These are phyloP conservation scores for Millerozyma miso DNA, from an alignment of 805 yeast species.

Conservation along the genomic window DNA sequence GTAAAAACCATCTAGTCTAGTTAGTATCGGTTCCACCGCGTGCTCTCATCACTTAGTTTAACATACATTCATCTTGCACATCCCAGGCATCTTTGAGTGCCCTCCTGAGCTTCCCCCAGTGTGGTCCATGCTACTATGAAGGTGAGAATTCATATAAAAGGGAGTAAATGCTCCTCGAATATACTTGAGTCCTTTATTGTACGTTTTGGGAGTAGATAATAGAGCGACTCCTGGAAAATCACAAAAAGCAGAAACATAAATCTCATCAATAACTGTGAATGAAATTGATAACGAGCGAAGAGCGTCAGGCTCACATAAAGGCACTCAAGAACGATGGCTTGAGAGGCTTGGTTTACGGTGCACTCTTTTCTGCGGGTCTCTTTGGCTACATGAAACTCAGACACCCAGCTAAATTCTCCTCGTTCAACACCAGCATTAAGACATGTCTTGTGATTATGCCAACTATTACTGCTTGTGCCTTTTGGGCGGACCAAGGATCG, in stretches of 20 bases:
- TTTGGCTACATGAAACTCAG: conserved; percentile 28
- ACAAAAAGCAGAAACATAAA: not conserved
- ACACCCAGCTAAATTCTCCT: conserved; percentile 29
- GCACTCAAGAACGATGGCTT: conserved; percentile 33
- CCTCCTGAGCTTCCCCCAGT: conserved; percentile 12
- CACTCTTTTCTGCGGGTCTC: conserved; percentile 26
- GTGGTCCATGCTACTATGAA: conserved; percentile 12
- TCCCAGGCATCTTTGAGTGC: conserved; percentile 12
- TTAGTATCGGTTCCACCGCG: no score
- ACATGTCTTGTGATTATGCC: conserved; percentile 38
- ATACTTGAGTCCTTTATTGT: not conserved
- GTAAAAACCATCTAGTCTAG: conserved; percentile 59
- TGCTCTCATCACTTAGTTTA: no score
- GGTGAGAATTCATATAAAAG: not conserved
- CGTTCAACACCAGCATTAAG: conserved; percentile 36
- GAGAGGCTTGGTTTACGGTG: conserved; percentile 37
- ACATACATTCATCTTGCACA: conserved; percentile 53
- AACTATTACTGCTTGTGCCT: conserved; percentile 33
- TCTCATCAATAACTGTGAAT: conserved; percentile 11
- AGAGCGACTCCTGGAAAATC: not conserved
- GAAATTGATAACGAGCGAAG: conserved; percentile 36
- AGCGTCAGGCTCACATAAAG: conserved; percentile 35
- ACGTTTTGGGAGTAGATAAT: not conserved
- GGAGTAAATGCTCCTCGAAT: not conserved
- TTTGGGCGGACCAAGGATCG: conserved; percentile 43